phyloP scores from a whole-genome alignment of 164 flowering plant species.

The Piper betle region DNA sequence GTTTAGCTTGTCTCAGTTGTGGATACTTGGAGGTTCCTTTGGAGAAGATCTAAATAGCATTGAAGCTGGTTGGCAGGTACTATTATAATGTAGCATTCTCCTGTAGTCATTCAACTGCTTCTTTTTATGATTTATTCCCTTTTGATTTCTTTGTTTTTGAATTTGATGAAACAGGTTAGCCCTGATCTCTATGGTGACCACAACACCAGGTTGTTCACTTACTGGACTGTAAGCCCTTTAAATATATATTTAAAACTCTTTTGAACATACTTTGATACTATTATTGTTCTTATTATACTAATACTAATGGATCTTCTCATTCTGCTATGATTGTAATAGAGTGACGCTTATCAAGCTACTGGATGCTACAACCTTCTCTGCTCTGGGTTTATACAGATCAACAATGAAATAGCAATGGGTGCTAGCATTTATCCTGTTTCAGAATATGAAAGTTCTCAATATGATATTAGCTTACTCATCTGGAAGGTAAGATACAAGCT shows the following conservation, averaged over 20 bases:
- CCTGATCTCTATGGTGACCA: slow-evolving; percentile 92
- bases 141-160: background rate
- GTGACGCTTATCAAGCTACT: slow-evolving; percentile 79
- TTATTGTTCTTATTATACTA: too few species aligned
- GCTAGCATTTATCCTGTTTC: slow-evolving; percentile 89
- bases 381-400: slow-evolving; percentile 88
- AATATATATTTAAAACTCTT: too few species aligned
- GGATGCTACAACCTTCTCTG: slow-evolving; percentile 94
- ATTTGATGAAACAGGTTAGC: slow-evolving; percentile 51
- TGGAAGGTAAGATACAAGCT: slow-evolving; percentile 66
- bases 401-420: slow-evolving; percentile 70
- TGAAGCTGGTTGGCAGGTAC: slow-evolving; percentile 99
- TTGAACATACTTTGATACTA: too few species aligned
- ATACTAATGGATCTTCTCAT: too few species aligned
- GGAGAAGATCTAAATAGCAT: slow-evolving; percentile 97
- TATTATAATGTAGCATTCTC: background rate
- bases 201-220: slow-evolving; percentile 85
- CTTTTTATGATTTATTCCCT: background rate
- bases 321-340: slow-evolving; percentile 20
- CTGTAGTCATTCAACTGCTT: background rate
- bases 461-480: slow-evolving; percentile 71
- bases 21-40: slow-evolving; percentile 91
- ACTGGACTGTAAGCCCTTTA: slow-evolving; percentile 77
- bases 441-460: slow-evolving; percentile 60
- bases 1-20: slow-evolving; percentile 94